Base-by-base conservation (phyloP, 225 moss, liverwort and hornwort genomes). In the Asterella californica region DNA sequence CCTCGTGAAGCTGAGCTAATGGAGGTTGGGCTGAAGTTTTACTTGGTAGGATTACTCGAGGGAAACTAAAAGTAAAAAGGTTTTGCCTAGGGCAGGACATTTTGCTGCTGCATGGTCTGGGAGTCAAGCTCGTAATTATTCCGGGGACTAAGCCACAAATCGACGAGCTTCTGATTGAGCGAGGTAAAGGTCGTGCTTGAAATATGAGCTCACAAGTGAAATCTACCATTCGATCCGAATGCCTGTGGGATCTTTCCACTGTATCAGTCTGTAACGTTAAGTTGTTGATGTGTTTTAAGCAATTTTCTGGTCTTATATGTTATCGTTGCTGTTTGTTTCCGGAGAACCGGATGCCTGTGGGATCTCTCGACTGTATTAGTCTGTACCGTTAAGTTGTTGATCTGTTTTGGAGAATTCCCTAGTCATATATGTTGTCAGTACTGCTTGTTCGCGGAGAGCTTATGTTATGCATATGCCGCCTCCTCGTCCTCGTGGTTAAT, bases 71-170 rank as follows among this genome's bases (percentile, higher is more conserved):
- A 52, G 17, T 14, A 17, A 11, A 11, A 65, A 30, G 29, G 33
- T 32, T 10, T 34, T 46, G 49, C 52, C 37, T 54, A 36, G 15
- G 81, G 80, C 88, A 94, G 94, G 94, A 94, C 71, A 79, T 96
- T 57, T 79, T 90, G 69, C 89, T 96, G 64, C 83, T 94, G 78
- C 91, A 91, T 83, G 96, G 92, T 14, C 91, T 96, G 64, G 96
- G 96, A 33, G 90, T 90, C 72, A 94, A 91, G 84, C 78, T 94
- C 57, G 96, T 96, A 15, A 84, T 96, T 46, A 91, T 92, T 74
- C 94, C 96, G 30, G 92, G 94, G 78, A 88, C 92, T 12, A 92
- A 96, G 73, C 81, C 90, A 67, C 96, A 91, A 86, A 96, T 96
- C 72, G 94, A 96, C 42, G 81, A 91, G 76, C 94, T 96, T 53